Evolutionary conservation across 495 filamentous ascomycete species (phyloP), one percentile per base, ranked within the genome.

Genomic region (Xylaria sp.): DNA sequence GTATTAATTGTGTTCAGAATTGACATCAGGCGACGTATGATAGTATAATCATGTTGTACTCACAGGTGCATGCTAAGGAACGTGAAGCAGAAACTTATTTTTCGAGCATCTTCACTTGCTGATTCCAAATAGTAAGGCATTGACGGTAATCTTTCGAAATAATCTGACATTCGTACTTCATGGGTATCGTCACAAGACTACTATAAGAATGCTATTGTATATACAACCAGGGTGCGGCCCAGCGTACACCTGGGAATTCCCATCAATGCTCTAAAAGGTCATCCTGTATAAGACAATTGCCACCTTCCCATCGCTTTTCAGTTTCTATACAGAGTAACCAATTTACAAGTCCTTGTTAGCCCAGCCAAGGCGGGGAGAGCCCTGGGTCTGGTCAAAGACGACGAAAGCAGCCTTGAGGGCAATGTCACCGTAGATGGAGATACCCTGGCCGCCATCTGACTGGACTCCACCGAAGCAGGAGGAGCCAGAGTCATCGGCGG

Each of bases 361-460:
- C 40, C 52, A 72, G 29, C 70, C 70, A 44, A 72, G 64, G 12
- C 64, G 70, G 29, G 70, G 70, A 29, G 63, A 73, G 31, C 71
- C 67, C 40, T 64, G 31, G 5, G 59, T 48, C 59, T 71, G 48
- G 74, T 92, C 87, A 73, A 92, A 92, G 33, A 93, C 87, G 17
- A 89, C 90, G 71, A 90, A 92, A 76, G 90, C 87, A 75, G 85
- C 87, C 84, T 93, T 93, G 70, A 93, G 85, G 80, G 92, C 92
- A 64, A 93, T 86, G 72, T 93, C 91, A 68, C 91, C 91, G 66
- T 91, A 88, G 79, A 94, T 92, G 71, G 84, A 85, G 76, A 90
- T 86, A 15, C 82, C 85, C 35, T 91, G 82, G 50, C 88, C 87
- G 48, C 80, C 80, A 76, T 89, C 86, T 50, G 80, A 78, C 81